These are phyloP conservation scores for Orbilia ellipsospora DNA, from an alignment of 2,329 filamentous ascomycete genomes.

Conservation along the genomic window DNA sequence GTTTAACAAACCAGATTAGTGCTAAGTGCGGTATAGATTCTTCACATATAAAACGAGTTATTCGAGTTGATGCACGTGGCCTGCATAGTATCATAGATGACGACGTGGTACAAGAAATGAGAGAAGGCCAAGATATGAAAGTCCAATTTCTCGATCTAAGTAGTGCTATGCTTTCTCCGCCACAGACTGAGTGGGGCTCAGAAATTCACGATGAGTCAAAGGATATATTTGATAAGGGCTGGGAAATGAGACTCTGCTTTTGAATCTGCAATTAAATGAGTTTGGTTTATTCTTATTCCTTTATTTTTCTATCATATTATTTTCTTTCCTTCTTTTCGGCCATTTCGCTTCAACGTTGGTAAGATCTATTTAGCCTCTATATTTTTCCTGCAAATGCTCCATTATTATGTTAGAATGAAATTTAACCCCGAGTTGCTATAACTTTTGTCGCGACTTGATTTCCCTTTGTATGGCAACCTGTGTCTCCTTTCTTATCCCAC, in stretches of 20 bases:
- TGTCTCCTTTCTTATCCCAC: too few species aligned
- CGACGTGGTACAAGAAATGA: slow-evolving; percentile 82
- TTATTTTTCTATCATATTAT: not conserved
- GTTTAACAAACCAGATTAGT: slow-evolving; percentile 78
- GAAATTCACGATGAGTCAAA: slow-evolving; percentile 46
- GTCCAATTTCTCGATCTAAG: slow-evolving; percentile 75
- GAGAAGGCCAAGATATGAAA: slow-evolving; percentile 90
- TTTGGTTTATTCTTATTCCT: not conserved
- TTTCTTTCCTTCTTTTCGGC: too few species aligned
- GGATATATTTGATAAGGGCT: slow-evolving; percentile 46
- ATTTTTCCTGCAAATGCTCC: too few species aligned
- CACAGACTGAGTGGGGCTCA: slow-evolving; percentile 68
- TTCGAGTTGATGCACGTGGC: slow-evolving; percentile 78
- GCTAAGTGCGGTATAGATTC: slow-evolving; percentile 84
- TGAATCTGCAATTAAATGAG: slow-evolving; percentile 1
- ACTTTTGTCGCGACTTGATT: too few species aligned
- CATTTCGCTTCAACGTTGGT: too few species aligned
- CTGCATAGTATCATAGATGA: slow-evolving; percentile 89
- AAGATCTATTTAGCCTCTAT: too few species aligned
- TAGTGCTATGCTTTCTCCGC: slow-evolving; percentile 62
- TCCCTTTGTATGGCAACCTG: too few species aligned
- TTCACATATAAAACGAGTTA: slow-evolving; percentile 74
- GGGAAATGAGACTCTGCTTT: slow-evolving; percentile 52
- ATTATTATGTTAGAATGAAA: too few species aligned
- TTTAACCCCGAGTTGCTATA: too few species aligned